Conservation (phyloP, 2,329 filamentous ascomycete genomes). For the Xylaria hypoxylon region DNA sequence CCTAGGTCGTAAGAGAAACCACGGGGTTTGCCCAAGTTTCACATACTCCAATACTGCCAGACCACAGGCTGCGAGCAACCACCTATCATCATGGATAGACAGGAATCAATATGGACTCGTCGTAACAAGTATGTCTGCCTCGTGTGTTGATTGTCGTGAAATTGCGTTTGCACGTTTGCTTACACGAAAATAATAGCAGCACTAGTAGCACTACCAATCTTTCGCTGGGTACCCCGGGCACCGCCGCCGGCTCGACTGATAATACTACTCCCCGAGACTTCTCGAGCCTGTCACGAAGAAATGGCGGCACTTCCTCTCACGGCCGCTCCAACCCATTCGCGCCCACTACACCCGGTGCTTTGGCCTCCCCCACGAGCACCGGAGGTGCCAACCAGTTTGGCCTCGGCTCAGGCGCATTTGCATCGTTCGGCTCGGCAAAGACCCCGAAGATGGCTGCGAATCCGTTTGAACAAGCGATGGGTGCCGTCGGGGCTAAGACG, state of each 20-base stretch:
- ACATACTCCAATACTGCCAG: slow-evolving; percentile 28
- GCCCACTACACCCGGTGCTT: slow-evolving; percentile 75
- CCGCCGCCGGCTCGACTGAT: slow-evolving; percentile 57
- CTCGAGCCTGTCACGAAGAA: slow-evolving; percentile 68
- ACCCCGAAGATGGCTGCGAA: slow-evolving; percentile 87
- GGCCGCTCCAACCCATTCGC: slow-evolving; percentile 83
- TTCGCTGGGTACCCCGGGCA: slow-evolving; percentile 77
- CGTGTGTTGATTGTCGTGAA: slow-evolving; percentile 18
- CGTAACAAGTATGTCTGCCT: slow-evolving; percentile 77
- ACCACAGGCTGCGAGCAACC: slow-evolving; percentile 32
- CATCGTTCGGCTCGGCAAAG: slow-evolving; percentile 90
- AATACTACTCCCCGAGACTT: slow-evolving; percentile 58
- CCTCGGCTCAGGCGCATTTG: slow-evolving; percentile 93
- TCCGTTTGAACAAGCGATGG: slow-evolving; percentile 80
- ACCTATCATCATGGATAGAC: slow-evolving; percentile 65
- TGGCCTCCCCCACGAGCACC: slow-evolving; percentile 79
- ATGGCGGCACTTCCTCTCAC: slow-evolving; percentile 76
- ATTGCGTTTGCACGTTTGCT: slow-evolving; percentile 16
- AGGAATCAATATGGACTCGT: slow-evolving; percentile 74
- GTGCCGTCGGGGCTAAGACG: slow-evolving; percentile 61
- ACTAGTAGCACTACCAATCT: slow-evolving; percentile 85
- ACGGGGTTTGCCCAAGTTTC: slow-evolving; percentile 34
- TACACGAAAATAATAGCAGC: slow-evolving; percentile 22
- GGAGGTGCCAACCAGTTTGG: slow-evolving; percentile 83
- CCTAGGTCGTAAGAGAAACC: slow-evolving; percentile 27